phyloP scores from a whole-genome alignment of 352 stramenopile genomes.

The Phytopythium aichiense region DNA sequence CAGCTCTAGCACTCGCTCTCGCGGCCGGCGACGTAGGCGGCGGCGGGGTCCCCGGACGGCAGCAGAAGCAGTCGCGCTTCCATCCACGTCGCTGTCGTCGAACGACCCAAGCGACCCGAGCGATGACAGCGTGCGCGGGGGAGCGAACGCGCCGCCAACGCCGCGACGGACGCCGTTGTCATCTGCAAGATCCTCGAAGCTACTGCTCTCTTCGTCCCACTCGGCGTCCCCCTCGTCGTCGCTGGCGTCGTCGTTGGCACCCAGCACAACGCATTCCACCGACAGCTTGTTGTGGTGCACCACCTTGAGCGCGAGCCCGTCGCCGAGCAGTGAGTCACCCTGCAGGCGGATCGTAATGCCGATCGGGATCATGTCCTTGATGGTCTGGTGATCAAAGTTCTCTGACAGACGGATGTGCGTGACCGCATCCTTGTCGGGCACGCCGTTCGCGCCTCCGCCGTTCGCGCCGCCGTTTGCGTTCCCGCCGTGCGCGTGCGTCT shows the following conservation, averaged over 20 bases:
- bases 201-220: slow-evolving; percentile 1
- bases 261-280: slow-evolving; percentile 79
- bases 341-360: slow-evolving; percentile 79
- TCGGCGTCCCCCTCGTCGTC: slow-evolving; percentile 9
- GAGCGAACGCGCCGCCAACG: slow-evolving; percentile 15
- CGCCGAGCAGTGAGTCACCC: slow-evolving; percentile 72
- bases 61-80: background rate
- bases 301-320: slow-evolving; percentile 73
- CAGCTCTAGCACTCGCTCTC: slow-evolving; percentile 68
- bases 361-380: slow-evolving; percentile 87
- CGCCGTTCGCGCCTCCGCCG: slow-evolving; percentile 12
- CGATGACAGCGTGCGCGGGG: slow-evolving; percentile 31
- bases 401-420: slow-evolving; percentile 83
- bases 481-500: slow-evolving; percentile 22
- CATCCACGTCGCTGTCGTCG: slow-evolving; percentile 25
- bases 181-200: background rate
- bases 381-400: slow-evolving; percentile 89
- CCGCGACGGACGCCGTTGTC: background rate
- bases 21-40: slow-evolving; percentile 19
- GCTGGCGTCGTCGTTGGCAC: slow-evolving; percentile 29
- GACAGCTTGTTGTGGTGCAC: slow-evolving; percentile 81
- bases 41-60: slow-evolving; percentile 11
- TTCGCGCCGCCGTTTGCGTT: slow-evolving; percentile 9
- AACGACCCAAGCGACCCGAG: slow-evolving; percentile 38
- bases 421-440: slow-evolving; percentile 41